Base-by-base conservation (phyloP, 2,329 filamentous ascomycete species). In the Neofusicoccum cordaticola region DNA sequence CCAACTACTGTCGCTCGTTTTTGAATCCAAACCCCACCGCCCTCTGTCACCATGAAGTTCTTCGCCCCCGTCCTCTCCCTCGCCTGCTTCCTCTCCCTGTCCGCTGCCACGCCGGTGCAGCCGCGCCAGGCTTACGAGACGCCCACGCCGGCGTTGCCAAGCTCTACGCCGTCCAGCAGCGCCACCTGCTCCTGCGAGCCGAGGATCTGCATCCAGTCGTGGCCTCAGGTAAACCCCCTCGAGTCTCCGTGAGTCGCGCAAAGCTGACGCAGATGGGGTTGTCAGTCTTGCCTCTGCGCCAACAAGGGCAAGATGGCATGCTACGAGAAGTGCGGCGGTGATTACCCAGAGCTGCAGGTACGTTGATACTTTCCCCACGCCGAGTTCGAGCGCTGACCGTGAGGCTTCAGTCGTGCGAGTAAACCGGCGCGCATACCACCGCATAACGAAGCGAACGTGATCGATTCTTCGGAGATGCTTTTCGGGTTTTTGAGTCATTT, bases 251-350 rank as follows among this genome's bases (percentile, higher is more conserved):
- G 8, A 4, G 19, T 35, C 13, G 9, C 15, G 8, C 12, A 12
- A 3, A 7, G 13, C 51, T 57, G 12, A 47, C 35, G 2, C 27
- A 45, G 9, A 1, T 41, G 17, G n/a, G 9, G 5, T 41, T 31
- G 11, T 39, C 39, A 65, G 64, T 57, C 57, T 11, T 65, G 64
- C 57, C 9, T 35, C 50, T 65, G 64, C 19, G 27, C 27, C 27
- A 65, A 65, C 57, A 37, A 62, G 31, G 42, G 31, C 34, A 65
- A 65, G 57, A 17, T 31, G 15, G 42, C 50, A 15, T 65, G 64
- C 64, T 65, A 62, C 50, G 45, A 65, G 5, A 65, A 65, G 34
- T 65, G 64, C 48, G 64, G 64, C 9, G 64, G 64, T 22, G 57
- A 50, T 6, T 17, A 65, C 11, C 64, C 64, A 11, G 37, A 31